Evolutionary conservation across 2,329 filamentous ascomycete genomes (phyloP), one percentile per base, ranked within the genome.

Genomic region (Nothophoma quercina): DNA sequence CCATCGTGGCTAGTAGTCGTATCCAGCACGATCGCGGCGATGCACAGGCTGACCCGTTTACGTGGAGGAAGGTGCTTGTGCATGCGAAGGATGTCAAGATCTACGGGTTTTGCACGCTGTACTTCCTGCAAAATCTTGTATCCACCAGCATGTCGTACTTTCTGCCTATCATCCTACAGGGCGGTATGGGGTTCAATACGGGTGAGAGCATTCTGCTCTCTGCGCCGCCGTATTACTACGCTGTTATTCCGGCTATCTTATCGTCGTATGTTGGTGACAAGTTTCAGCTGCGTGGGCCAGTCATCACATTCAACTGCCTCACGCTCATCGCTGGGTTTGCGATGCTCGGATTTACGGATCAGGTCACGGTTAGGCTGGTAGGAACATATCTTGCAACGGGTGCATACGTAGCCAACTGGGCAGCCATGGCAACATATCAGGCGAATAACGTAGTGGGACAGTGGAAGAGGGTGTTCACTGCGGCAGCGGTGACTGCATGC

Each of bases 331-430:
- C 79, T 0, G 87, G 86, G 2, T 88, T 89, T 68, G 78, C 81
- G 58, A 85, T 89, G 82, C 78, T 89, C 4, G 86, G 86, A 2
- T 86, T 88, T 64, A 76, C 81, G 0, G 72, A 76, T 12, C 80
- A 86, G 48, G 81, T 87, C 43, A 77, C 83, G 0, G 84, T 85
- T 3, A 81, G 87, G 39, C 88, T 88, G 57, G 75, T 87, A 23
- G 87, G 86, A 7, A 85, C 84, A 0, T 88, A 83, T 68, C 78
- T 89, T 2, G 85, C 86, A 0, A 89, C 86, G 0, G 87, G 87
- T 0, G 85, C 86, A 1, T 89, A 88, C 58, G 80, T 89, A 4
- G 84, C 82, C 4, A 89, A 89, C 58, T 89, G 86, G 86, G 86
- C 87, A 0, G 86, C 85, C 0, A 74, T 89, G 56, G 86, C 83